Conservation (phyloP, 345 rosid species). For the Aegle marmelos region DNA sequence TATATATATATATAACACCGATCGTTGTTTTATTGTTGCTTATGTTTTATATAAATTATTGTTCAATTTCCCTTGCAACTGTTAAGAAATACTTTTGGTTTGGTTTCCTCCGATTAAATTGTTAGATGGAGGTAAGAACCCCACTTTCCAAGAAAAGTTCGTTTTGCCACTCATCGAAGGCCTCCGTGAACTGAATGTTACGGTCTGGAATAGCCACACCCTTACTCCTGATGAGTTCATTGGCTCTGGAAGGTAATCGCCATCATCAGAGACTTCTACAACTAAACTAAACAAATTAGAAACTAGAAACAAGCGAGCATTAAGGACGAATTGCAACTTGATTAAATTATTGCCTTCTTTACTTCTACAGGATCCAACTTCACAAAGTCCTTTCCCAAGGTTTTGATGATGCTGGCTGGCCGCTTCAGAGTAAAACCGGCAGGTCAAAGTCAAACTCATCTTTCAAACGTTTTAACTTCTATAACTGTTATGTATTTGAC, state of each 20-base stretch:
- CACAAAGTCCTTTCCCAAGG: slow-evolving; percentile 49
- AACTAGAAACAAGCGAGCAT: background rate
- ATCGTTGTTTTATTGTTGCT: too few species aligned
- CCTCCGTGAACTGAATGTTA: slow-evolving; percentile 35
- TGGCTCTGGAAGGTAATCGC: slow-evolving; percentile 44
- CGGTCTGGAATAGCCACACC: slow-evolving; percentile 49
- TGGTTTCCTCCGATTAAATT: background rate
- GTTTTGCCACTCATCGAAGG: slow-evolving; percentile 48
- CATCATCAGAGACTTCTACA: background rate
- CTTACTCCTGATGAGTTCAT: slow-evolving; percentile 43
- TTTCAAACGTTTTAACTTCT: background rate
- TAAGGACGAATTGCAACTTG: background rate
- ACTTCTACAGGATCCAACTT: slow-evolving; percentile 37
- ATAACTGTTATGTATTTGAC: background rate
- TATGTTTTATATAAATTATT: too few species aligned
- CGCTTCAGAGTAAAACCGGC: slow-evolving; percentile 34
- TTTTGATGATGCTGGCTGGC: slow-evolving; percentile 44
- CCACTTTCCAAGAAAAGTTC: slow-evolving; percentile 52
- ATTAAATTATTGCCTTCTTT: background rate
- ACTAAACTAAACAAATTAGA: background rate
- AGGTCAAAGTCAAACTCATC: slow-evolving; percentile 21
- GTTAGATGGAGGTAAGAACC: slow-evolving; percentile 53
- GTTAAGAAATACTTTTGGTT: background rate
- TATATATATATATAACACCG: background rate
- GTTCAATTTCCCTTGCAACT: too few species aligned